phyloP scores from a whole-genome alignment of 176 grass and related monocot genomes.

The Musa itinerans region DNA sequence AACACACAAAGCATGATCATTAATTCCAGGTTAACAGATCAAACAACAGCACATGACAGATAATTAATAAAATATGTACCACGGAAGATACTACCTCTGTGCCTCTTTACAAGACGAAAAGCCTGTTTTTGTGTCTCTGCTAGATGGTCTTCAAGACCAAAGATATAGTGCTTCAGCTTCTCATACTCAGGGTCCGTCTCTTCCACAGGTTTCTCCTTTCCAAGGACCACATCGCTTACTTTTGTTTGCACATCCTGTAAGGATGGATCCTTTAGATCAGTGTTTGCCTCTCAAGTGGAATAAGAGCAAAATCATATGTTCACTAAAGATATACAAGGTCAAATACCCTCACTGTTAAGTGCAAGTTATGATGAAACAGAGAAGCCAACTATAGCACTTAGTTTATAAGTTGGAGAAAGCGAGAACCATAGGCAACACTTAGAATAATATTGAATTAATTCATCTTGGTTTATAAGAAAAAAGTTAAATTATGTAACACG shows the following conservation, averaged over 20 bases:
- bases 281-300: too few species aligned
- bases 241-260: conserved; percentile 80
- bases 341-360: not conserved
- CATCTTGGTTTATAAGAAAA: not conserved
- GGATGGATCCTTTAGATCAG: not conserved
- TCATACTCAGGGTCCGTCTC: conserved; percentile 95
- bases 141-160: conserved; percentile 89
- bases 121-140: conserved; percentile 95
- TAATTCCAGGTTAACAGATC: not conserved
- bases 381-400: not conserved
- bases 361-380: not conserved
- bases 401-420: not conserved
- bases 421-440: not conserved
- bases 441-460: not conserved
- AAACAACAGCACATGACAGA: not conserved
- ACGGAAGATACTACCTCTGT: conserved; percentile 53
- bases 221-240: conserved; percentile 92
- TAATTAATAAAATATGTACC: not conserved
- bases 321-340: not conserved
- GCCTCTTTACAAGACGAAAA: conserved; percentile 94
- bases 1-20: not conserved
- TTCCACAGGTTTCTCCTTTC: conserved; percentile 96
- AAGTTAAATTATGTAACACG: not conserved
- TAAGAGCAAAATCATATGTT: not conserved
- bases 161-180: conserved; percentile 94